These are phyloP conservation scores for Cornus suecica DNA, from an alignment of 148 eudicot genomes.

Conservation along the genomic window DNA sequence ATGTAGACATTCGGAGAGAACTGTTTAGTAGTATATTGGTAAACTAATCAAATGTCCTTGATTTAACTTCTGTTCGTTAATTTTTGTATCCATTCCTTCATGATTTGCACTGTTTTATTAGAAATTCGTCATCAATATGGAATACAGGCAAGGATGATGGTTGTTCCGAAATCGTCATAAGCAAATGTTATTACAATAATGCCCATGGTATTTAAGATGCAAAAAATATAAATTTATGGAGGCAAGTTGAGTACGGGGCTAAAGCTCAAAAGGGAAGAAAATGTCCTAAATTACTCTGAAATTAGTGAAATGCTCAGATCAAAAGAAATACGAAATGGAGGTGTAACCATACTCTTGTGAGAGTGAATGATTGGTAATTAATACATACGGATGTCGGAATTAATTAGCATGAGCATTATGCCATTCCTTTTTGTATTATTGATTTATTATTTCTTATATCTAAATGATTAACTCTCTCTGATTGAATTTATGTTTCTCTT, in stretches of 20 bases:
- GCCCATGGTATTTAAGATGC: no score
- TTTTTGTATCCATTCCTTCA: neutral
- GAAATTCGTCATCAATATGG: neutral
- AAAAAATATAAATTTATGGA: no score
- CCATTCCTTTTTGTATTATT: no score
- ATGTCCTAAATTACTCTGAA: no score
- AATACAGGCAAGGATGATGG: no score
- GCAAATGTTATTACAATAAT: no score
- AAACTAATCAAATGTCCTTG: conserved; percentile 17
- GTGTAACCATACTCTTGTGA: neutral
- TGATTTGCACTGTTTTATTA: no score
- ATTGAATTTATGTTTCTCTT: neutral
- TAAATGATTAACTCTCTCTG: neutral
- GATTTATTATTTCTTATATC: neutral
- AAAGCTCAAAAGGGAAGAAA: neutral
- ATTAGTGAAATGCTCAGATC: no score
- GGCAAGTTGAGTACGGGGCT: neutral
- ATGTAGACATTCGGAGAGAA: conserved; percentile 93
- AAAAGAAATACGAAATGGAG: no score
- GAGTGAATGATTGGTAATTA: neutral
- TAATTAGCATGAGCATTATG: neutral
- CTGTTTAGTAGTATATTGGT: conserved; percentile 91
- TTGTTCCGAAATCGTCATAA: no score
- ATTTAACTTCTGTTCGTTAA: neutral
- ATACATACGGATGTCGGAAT: neutral